A percentile compares a stretch with the other conserved stretches of the same genome.
phyloP scores from a whole-genome alignment of 306 rosid species.

The Vigna angularis region DNA sequence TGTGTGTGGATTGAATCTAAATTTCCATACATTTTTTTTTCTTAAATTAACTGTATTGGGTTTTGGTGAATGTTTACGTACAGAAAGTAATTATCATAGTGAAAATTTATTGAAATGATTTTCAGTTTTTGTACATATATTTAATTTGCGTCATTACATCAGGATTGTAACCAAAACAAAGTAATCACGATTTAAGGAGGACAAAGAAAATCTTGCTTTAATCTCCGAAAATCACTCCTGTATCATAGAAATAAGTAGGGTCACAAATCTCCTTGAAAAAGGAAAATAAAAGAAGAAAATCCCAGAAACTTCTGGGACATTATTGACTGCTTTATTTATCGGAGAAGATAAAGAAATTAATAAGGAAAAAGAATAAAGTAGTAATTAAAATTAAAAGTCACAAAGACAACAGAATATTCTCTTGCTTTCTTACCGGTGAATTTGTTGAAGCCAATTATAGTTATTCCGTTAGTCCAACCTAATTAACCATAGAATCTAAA shows the following conservation, averaged over 20 bases:
- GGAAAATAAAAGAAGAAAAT: neutral
- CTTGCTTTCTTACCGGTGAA: constrained; percentile 5
- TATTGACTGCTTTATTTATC: neutral
- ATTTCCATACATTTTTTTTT: too few relatives aligned
- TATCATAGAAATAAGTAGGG: neutral
- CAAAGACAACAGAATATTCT: constrained; percentile 37
- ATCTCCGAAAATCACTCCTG: constrained; percentile 39
- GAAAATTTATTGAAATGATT: neutral
- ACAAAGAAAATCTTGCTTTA: constrained; percentile 36
- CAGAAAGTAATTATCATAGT: neutral
- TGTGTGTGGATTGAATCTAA: too few relatives aligned
- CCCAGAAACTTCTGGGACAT: neutral
- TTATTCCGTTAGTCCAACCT: constrained; percentile 35
- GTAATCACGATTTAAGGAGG: neutral
- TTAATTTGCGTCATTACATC: neutral
- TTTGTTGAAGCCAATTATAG: constrained; percentile 1
- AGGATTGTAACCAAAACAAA: neutral
- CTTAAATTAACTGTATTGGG: too few relatives aligned
- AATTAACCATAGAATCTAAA: constrained; percentile 1
- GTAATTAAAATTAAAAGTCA: neutral
- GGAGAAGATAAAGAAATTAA: neutral
- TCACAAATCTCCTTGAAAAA: neutral
- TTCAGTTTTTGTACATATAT: neutral
- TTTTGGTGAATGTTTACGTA: neutral
- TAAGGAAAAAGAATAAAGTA: neutral